Evolutionary conservation across 83 land plant species (phyloP).

Genomic region (Larix sibirica): DNA sequence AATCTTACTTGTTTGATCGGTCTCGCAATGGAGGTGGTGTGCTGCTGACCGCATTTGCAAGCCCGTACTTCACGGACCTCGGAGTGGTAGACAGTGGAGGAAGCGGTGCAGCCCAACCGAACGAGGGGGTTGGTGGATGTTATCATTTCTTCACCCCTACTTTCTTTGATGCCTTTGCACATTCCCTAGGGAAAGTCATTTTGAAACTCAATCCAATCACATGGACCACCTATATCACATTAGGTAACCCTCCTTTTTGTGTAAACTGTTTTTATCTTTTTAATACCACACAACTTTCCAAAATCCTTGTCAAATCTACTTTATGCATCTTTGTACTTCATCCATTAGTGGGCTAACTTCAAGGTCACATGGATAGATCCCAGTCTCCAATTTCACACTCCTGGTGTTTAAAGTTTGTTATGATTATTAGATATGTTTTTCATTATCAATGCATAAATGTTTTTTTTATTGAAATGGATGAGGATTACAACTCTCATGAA

Average conservation of each 20-base stretch:
- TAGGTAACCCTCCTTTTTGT: background rate
- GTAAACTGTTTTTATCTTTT: background rate
- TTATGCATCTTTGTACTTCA: slow-evolving; percentile 12
- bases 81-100: slow-evolving; percentile 15
- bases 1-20: too few relatives aligned
- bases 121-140: slow-evolving; percentile 12
- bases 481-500: too few relatives aligned
- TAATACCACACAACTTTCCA: background rate
- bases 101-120: slow-evolving; percentile 11
- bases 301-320: slow-evolving; percentile 15
- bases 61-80: slow-evolving; percentile 9
- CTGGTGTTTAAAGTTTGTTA: too few relatives aligned
- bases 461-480: too few relatives aligned
- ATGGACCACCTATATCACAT: background rate
- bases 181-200: slow-evolving; percentile 12
- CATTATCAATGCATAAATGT: too few relatives aligned
- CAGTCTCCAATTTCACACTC: too few relatives aligned
- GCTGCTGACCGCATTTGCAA: background rate
- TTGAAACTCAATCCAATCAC: background rate
- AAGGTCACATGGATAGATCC: too few relatives aligned
- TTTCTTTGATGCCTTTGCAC: slow-evolving; percentile 6
- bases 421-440: too few relatives aligned
- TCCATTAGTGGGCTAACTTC: too few relatives aligned
- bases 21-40: background rate
- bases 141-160: slow-evolving; percentile 9